These are phyloP conservation scores for Linderniella brevidens DNA, from an alignment of 257 asterid genomes.

Conservation along the genomic window DNA sequence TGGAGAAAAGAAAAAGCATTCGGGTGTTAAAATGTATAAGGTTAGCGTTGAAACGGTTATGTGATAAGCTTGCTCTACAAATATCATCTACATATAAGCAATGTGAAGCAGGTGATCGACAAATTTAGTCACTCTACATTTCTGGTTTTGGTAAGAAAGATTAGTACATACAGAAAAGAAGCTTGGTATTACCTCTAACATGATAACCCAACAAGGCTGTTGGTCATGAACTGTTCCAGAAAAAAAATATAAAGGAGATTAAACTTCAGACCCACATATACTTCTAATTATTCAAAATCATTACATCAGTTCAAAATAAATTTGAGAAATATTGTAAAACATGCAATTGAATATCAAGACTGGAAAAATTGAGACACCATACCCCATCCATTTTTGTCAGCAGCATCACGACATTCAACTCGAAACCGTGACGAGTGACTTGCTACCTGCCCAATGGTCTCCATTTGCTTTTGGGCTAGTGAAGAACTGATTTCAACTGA, in stretches of 20 bases:
- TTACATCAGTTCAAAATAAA: no score
- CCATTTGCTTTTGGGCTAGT: constrained; percentile 76
- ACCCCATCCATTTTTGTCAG: constrained; percentile 90
- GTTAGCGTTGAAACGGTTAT: not conserved
- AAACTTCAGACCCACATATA: not conserved
- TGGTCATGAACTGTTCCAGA: constrained; percentile 55
- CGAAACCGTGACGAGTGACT: constrained; percentile 59
- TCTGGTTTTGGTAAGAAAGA: no score
- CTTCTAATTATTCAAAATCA: not conserved
- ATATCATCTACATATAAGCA: no score
- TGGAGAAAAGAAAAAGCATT: constrained; percentile 10
- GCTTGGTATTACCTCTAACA: constrained; percentile 60
- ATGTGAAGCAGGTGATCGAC: no score
- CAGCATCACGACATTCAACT: constrained; percentile 92
- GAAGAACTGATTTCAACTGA: constrained; percentile 94
- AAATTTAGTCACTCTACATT: no score
- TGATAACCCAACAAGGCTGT: constrained; percentile 97
- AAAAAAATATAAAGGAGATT: constrained; percentile 6
- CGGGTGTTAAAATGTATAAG: not conserved
- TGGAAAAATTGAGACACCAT: constrained; percentile 10
- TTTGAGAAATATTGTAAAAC: not conserved
- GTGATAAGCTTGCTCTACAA: no score
- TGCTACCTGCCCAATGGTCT: constrained; percentile 66
- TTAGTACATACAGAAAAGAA: not conserved
- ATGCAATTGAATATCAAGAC: not conserved